Base-by-base conservation (phyloP, 495 filamentous ascomycete genomes). In the Arthonia radiata region DNA sequence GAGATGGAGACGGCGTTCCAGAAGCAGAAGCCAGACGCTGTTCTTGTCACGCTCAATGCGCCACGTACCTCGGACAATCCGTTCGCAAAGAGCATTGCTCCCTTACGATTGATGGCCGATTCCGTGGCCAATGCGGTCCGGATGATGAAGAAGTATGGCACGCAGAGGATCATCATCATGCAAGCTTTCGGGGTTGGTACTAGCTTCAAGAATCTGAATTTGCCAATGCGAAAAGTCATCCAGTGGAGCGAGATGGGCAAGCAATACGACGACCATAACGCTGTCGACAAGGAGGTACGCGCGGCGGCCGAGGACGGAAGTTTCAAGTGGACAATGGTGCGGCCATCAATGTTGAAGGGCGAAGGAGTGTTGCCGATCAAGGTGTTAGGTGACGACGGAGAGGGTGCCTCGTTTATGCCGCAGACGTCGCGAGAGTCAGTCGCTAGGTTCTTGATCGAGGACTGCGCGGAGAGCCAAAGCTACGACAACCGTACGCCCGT, bases 1-100 rank as follows among this genome's bases (percentile, higher is more conserved):
- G 43, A 53, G 40, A 40, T 53, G 33, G 31, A 38, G 28, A 39
- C 34, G 30, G 42, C 51, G 24, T 47, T 52, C 33, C 35, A 35
- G 22, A 18, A 30, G 10, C 30, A 32, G 27, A 46, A 47, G 17
- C 42, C 41, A 23, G 50, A 34, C 23, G 51, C 41, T 19, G 41
- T 52, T 18, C 36, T 55, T 8, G 38, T 53, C 29, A 46, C 51
- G 7, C 45, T 55, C 25, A 55, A 47, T 33, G 49, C 54, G 23
- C 40, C 43, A 30, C 47, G 53, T 23, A 43, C 39, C 18, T 48
- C 41, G 16, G 52, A 55, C 31, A 51, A 44, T 30, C 54, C 52
- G 18, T 56, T 58, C 31, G 48, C 54, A 14, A 37, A 48, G 18
- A 47, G 44, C 17, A 36, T 52, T 29, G 48, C 48, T 18, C 51